These are phyloP conservation scores for Aristolochia californica DNA, from an alignment of 164 flowering plant genomes.

Conservation along the genomic window DNA sequence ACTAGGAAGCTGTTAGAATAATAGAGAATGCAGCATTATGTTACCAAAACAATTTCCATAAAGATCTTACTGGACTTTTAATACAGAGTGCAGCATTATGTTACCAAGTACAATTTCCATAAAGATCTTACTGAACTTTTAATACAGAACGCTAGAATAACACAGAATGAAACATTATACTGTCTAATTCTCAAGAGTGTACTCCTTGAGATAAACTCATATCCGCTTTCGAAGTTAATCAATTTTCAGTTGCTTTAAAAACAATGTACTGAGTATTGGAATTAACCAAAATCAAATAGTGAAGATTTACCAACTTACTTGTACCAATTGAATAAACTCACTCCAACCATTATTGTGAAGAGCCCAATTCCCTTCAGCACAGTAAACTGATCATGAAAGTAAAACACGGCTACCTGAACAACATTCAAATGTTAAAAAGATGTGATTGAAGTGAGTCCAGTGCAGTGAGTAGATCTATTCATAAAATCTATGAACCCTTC, in stretches of 20 bases:
- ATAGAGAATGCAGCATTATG: no score
- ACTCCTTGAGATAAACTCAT: not conserved
- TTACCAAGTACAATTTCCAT: no score
- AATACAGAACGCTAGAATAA: no score
- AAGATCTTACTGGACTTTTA: no score
- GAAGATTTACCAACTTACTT: conserved; percentile 54
- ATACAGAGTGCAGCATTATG: no score
- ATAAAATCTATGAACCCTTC: no score
- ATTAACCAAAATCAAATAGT: not conserved
- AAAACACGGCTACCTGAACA: conserved; percentile 84
- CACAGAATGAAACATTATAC: not conserved
- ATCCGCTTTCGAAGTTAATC: not conserved
- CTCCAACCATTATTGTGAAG: conserved; percentile 74
- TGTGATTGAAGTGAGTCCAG: no score
- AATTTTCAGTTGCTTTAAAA: not conserved
- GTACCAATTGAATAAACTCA: conserved; percentile 94
- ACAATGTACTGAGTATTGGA: not conserved
- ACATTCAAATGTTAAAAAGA: not conserved
- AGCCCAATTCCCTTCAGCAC: conserved; percentile 91
- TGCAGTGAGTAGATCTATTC: no score
- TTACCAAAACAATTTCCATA: no score
- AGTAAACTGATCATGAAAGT: conserved; percentile 93
- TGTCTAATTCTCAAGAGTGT: not conserved
- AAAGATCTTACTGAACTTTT: no score
- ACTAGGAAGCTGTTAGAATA: no score